Base-by-base conservation (phyloP, 345 rosid genomes). In the Chamaenerion angustifolium region DNA sequence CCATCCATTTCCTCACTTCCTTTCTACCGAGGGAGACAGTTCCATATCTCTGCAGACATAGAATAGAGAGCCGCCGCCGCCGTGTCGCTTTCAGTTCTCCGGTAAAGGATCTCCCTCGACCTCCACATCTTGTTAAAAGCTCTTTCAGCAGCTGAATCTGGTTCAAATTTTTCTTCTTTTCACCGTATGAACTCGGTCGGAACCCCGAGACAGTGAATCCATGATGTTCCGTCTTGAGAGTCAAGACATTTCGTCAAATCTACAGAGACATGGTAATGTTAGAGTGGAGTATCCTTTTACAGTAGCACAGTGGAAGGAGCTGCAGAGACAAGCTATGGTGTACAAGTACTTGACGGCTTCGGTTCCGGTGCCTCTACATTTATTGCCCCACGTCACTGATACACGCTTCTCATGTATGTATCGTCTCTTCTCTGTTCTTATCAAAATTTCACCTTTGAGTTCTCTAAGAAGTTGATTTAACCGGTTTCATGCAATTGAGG, bases 331-430 rank as follows among this genome's bases (percentile, higher is more conserved):
- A 69, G 85, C 88, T 9, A 71, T 82, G 77, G 77, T 92, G 27
- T 83, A 67, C 70, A 87, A 82, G 71, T 77, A 76, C 79, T 71
- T 92, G 89, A 64, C 73, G 74, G 89, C 93, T 17, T 81, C 89
- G 31, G 40, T 72, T 63, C 85, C 96, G n/a, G 80, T 92, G 44
- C 98, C 98, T 46, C 67, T 63, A 43, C 75, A 92, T 43, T 82
- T 92, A 54, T 14, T 66, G 10, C 66, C 76, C 46, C 42, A 41
- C 16, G 4, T 71, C n/a, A 62, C 65, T 13, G 13, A 67, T 11
- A 51, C 74, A 41, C 68, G 58, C 1, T 62, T 63, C 57, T 54
- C 70, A 3, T 65, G 71, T 71, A 69, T 51, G 21, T 19, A 16
- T 53, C 35, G 10, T 19, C 17, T 23, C 15, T 48, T 49, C 52